Conservation (phyloP, 2,329 filamentous ascomycete genomes). For the Pseudogymnoascus sp. region DNA sequence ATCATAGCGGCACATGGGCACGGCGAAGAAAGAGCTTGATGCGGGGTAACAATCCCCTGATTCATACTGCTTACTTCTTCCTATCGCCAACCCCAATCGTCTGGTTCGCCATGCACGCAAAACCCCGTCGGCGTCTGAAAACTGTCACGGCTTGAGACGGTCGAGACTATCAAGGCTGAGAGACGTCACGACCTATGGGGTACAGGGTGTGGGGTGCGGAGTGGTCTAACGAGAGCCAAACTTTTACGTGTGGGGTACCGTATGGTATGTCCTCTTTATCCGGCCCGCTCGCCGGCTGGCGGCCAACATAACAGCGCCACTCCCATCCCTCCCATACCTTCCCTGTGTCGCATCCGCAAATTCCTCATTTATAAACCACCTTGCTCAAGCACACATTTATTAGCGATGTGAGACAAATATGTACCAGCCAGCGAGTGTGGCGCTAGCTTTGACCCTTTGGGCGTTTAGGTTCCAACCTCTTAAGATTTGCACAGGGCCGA, state of each 20-base stretch:
- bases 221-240: too few species aligned
- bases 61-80: not conserved
- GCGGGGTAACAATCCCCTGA: not conserved
- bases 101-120: not conserved
- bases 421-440: not conserved
- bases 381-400: not conserved
- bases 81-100: not conserved
- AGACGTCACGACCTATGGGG: too few species aligned
- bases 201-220: not conserved
- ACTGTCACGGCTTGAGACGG: not conserved
- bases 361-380: not conserved
- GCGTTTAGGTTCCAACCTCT: too few species aligned
- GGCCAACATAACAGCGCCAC: not conserved
- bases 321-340: not conserved
- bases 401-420: not conserved
- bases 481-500: not conserved
- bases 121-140: not conserved
- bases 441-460: not conserved
- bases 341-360: not conserved
- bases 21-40: not conserved
- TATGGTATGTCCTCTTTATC: too few species aligned
- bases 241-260: too few species aligned
- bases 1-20: not conserved
- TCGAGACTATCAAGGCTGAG: not conserved
- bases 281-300: not conserved